A percentile compares a stretch with the other conserved stretches of the same genome.
Conservation (phyloP, 768 basidiomycete species). For the Amanita thiersii region DNA sequence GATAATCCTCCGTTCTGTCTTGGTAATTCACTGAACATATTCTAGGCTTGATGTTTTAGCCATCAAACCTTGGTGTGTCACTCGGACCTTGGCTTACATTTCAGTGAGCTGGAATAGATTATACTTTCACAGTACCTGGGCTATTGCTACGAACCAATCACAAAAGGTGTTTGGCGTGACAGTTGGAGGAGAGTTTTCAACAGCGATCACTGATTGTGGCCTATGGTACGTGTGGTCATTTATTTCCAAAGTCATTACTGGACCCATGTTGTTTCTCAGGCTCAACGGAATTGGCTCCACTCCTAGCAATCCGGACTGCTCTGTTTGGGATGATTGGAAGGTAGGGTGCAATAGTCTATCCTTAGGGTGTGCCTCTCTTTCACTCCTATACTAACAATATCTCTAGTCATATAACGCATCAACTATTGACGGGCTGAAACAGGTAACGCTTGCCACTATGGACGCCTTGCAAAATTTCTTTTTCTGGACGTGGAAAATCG, state of each 20-base stretch:
- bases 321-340: constrained; percentile 35
- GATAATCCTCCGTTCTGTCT: constrained; percentile 9
- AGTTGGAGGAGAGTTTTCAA: constrained; percentile 76
- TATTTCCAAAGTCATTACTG: constrained; percentile 1
- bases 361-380: neutral
- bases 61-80: constrained; percentile 34
- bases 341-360: constrained; percentile 19
- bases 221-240: constrained; percentile 36
- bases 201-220: constrained; percentile 74
- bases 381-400: neutral
- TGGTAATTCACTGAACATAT: constrained; percentile 9
- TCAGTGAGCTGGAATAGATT: constrained; percentile 16
- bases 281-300: constrained; percentile 36
- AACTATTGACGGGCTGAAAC: constrained; percentile 49
- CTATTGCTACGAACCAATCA: constrained; percentile 47
- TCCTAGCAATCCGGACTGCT: constrained; percentile 26
- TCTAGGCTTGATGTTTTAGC: constrained; percentile 30
- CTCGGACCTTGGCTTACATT: constrained; percentile 10
- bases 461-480: constrained; percentile 89
- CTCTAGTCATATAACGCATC: constrained; percentile 46
- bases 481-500: constrained; percentile 97
- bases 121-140: constrained; percentile 32
- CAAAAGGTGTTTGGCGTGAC: constrained; percentile 71
- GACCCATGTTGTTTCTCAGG: constrained; percentile 20
- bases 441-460: constrained; percentile 76